A percentile compares a stretch with the other conserved stretches of the same genome.
Evolutionary conservation across 169 alveolate genomes (phyloP).

Genomic region (Cryptosporidium baileyi): DNA sequence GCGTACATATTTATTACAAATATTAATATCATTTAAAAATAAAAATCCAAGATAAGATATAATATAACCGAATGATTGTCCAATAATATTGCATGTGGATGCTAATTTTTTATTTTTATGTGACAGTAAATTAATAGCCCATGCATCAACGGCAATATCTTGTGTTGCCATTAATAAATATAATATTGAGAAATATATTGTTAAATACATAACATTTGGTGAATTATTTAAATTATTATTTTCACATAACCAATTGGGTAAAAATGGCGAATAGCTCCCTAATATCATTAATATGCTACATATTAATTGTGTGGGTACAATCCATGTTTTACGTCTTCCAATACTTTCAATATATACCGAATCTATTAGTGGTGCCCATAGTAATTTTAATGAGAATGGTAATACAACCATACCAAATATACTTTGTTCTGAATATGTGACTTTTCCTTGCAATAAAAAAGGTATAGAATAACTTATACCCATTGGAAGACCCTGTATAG

Average conservation of each 20-base stretch:
- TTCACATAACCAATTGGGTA: conserved; percentile 58
- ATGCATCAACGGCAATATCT: conserved; percentile 95
- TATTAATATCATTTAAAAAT: conserved; percentile 74
- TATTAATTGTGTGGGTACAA: conserved; percentile 86
- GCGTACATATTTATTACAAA: conserved; percentile 69
- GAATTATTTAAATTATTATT: background rate
- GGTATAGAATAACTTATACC: conserved; percentile 85
- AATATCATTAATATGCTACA: conserved; percentile 70
- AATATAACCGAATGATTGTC: conserved; percentile 83
- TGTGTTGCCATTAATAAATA: conserved; percentile 88
- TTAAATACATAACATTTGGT: conserved; percentile 25
- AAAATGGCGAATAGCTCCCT: conserved; percentile 52
- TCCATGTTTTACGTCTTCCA: conserved; percentile 93
- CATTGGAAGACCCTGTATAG: conserved; percentile 84
- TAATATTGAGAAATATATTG: conserved; percentile 50
- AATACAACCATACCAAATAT: conserved; percentile 72
- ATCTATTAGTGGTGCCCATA: conserved; percentile 95
- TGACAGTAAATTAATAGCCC: conserved; percentile 91
- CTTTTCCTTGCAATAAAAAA: conserved; percentile 79
- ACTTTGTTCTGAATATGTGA: conserved; percentile 81
- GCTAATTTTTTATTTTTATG: conserved; percentile 80
- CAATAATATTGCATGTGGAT: conserved; percentile 84
- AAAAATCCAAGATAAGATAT: conserved; percentile 79
- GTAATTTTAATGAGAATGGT: conserved; percentile 85
- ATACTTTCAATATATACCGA: conserved; percentile 77